phyloP scores from a whole-genome alignment of 2,329 filamentous ascomycete genomes.

The Emydomyces testavorans region DNA sequence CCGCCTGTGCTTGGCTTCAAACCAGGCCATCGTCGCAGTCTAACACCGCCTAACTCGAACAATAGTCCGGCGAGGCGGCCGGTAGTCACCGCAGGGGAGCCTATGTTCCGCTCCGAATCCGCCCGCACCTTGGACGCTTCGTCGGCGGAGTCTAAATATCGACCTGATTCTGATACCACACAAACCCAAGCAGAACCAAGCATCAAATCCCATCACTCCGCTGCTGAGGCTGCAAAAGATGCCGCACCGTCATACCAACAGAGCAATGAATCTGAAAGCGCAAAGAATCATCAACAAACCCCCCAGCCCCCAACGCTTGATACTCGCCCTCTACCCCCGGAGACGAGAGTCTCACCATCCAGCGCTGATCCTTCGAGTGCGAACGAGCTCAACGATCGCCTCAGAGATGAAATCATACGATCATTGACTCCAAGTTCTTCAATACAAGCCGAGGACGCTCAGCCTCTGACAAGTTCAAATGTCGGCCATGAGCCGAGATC shows the following conservation, averaged over 20 bases:
- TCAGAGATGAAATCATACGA: constrained; percentile 40
- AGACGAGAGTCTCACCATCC: constrained; percentile 25
- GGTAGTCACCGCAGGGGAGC: constrained; percentile 35
- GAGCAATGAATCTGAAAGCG: neutral
- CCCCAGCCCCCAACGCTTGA: neutral
- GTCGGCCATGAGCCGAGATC: constrained; percentile 11
- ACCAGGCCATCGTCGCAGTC: constrained; percentile 45
- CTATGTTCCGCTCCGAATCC: constrained; percentile 6
- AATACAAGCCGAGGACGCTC: neutral
- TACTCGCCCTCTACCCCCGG: constrained; percentile 19
- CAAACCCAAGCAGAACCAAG: neutral
- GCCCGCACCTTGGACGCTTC: neutral
- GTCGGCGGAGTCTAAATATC: neutral
- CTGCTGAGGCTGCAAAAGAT: neutral
- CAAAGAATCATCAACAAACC: neutral
- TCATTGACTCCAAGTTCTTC: constrained; percentile 30
- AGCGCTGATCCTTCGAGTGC: constrained; percentile 25
- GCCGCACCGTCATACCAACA: neutral
- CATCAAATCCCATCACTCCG: neutral
- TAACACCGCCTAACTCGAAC: constrained; percentile 47
- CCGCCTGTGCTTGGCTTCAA: constrained; percentile 34
- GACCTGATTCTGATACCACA: neutral
- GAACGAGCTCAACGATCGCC: constrained; percentile 32
- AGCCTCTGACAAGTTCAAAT: constrained; percentile 12
- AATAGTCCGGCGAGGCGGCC: constrained; percentile 53